A percentile compares a stretch with the other conserved stretches of the same genome.
These are phyloP conservation scores for Diaporthe helianthi DNA, from an alignment of 2,329 filamentous ascomycete species.

Conservation along the genomic window DNA sequence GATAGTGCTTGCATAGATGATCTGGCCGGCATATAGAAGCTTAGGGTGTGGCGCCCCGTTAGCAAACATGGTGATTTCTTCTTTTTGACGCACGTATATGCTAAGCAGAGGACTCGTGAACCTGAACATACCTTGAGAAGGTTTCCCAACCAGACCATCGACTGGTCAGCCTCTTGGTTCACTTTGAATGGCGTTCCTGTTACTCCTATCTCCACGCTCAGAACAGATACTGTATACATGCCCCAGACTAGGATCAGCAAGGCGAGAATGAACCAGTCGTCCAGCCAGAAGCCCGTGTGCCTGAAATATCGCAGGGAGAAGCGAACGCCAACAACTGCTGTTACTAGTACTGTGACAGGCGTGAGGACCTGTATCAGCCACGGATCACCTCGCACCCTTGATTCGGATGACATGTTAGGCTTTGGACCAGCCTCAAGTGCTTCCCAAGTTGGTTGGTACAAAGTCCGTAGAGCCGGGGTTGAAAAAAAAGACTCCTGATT, in stretches of 20 bases:
- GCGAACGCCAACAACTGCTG: background rate
- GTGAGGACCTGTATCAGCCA: constrained; percentile 14
- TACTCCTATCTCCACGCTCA: background rate
- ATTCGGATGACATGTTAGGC: background rate
- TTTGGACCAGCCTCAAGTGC: too few relatives aligned
- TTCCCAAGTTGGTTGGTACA: too few relatives aligned
- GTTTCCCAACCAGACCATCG: background rate
- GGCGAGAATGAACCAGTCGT: constrained; percentile 17
- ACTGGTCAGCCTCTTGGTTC: background rate
- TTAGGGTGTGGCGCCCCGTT: background rate
- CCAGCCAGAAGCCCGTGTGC: background rate
- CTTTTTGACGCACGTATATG: too few relatives aligned
- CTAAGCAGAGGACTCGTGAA: background rate
- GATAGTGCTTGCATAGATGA: constrained; percentile 6
- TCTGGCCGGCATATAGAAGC: background rate
- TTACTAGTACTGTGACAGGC: background rate
- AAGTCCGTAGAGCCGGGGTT: background rate
- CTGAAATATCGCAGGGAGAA: background rate
- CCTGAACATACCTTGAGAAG: background rate
- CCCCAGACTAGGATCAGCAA: background rate
- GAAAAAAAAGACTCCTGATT: background rate
- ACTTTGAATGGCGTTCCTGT: background rate
- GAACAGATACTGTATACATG: background rate
- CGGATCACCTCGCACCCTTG: background rate
- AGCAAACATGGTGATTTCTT: background rate